Evolutionary conservation across 768 basidiomycete genomes (phyloP).

Genomic region (Paxillus ammoniavirescens): DNA sequence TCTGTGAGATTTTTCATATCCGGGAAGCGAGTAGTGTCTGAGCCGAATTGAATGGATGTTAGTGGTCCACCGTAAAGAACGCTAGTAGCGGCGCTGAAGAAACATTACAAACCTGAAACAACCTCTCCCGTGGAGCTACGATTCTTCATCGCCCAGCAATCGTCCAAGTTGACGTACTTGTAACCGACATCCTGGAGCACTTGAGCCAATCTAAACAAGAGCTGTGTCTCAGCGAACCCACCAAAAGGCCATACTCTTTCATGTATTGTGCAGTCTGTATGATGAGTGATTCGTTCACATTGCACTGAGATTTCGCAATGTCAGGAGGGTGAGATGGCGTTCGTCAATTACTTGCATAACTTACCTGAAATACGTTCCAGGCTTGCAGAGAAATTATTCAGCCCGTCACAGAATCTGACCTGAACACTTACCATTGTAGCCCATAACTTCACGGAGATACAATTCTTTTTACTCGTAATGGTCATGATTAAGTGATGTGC

Average conservation of each 20-base stretch:
- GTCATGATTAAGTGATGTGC: not conserved
- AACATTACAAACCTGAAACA: constrained; percentile 44
- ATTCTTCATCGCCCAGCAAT: constrained; percentile 60
- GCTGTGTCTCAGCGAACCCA: constrained; percentile 15
- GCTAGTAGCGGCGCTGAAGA: not conserved
- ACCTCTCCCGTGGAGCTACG: constrained; percentile 51
- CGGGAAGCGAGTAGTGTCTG: constrained; percentile 51
- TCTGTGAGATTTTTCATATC: constrained; percentile 56
- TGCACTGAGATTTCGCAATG: constrained; percentile 39
- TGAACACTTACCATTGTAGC: constrained; percentile 25
- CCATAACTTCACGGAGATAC: constrained; percentile 23
- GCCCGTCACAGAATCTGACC: not conserved
- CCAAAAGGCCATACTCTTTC: constrained; percentile 51
- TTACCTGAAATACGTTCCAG: constrained; percentile 65
- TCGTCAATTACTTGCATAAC: constrained; percentile 8
- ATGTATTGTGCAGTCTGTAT: constrained; percentile 50
- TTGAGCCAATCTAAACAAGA: not conserved
- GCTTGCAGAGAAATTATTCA: constrained; percentile 35
- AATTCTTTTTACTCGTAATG: not conserved
- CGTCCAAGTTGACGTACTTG: constrained; percentile 58
- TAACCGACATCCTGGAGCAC: constrained; percentile 51
- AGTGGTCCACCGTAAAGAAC: not conserved
- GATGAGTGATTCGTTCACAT: constrained; percentile 53
- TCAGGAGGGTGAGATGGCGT: not conserved
- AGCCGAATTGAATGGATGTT: not conserved